Percentiles rank a stretch among this genome's conserved stretches.
These are phyloP conservation scores for Emydomyces testavorans DNA, from an alignment of 2,329 filamentous ascomycete genomes.

Conservation along the genomic window DNA sequence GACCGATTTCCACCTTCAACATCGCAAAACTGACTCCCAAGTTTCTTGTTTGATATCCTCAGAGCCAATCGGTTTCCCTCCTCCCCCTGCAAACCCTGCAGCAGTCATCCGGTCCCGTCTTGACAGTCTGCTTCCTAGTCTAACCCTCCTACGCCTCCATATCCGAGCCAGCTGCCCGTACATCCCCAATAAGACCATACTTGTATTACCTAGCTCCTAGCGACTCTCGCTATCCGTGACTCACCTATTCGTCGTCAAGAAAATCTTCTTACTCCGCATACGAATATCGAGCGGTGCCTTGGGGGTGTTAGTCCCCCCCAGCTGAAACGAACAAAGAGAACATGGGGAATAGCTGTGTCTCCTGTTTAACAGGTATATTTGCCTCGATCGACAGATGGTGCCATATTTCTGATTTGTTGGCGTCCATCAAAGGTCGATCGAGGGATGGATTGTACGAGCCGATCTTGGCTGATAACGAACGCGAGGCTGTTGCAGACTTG, in stretches of 20 bases:
- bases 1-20: not conserved
- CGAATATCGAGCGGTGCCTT: not conserved
- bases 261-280: not conserved
- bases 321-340: constrained; percentile 6
- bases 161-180: not conserved
- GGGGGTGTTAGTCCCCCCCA: constrained; percentile 3
- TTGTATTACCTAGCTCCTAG: not conserved
- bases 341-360: constrained; percentile 32
- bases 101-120: constrained; percentile 6
- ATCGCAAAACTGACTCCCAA: not conserved
- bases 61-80: constrained; percentile 8
- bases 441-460: constrained; percentile 75
- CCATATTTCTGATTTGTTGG: constrained; percentile 34
- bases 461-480: constrained; percentile 85
- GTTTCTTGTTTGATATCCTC: not conserved
- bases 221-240: too few species aligned
- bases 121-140: not conserved
- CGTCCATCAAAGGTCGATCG: constrained; percentile 51
- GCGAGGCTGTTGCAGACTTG: constrained; percentile 91
- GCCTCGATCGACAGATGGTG: constrained; percentile 32
- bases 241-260: not conserved
- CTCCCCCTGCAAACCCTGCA: constrained; percentile 4
- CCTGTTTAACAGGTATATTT: constrained; percentile 29
- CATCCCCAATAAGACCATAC: constrained; percentile 6
- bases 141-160: not conserved